Evolutionary conservation across 2,329 filamentous ascomycete species (phyloP).

Genomic region (Pseudogymnoascus sp.): DNA sequence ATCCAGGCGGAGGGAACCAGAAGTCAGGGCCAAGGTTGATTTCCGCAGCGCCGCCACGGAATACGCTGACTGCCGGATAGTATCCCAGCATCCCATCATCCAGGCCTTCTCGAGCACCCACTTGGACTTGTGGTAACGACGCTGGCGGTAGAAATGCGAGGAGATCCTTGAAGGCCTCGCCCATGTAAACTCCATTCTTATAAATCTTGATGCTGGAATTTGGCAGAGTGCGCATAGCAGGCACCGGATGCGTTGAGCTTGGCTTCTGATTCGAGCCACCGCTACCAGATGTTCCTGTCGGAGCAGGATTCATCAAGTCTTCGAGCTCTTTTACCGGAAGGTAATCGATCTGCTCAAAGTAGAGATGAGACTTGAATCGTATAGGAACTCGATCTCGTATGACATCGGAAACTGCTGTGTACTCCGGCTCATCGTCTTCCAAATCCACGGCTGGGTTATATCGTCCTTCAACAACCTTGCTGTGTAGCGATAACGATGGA

Average conservation of each 20-base stretch:
- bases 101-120: conserved; percentile 74
- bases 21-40: conserved; percentile 92
- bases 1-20: conserved; percentile 71
- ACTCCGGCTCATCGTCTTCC: conserved; percentile 46
- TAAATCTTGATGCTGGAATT: conserved; percentile 81
- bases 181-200: conserved; percentile 83
- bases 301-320: conserved; percentile 66
- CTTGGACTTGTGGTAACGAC: conserved; percentile 62
- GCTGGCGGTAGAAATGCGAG: conserved; percentile 88
- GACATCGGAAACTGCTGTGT: conserved; percentile 64
- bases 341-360: conserved; percentile 90
- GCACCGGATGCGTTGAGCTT: conserved; percentile 62
- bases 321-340: conserved; percentile 83
- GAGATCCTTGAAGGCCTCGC: conserved; percentile 79
- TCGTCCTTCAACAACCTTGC: conserved; percentile 77
- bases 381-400: conserved; percentile 94
- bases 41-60: conserved; percentile 82
- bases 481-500: conserved; percentile 75
- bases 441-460: conserved; percentile 81
- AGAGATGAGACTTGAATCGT: conserved; percentile 84
- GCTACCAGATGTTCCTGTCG: conserved; percentile 35
- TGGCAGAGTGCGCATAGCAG: conserved; percentile 78
- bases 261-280: conserved; percentile 49
- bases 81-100: conserved; percentile 96
- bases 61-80: conserved; percentile 87